A percentile compares a stretch with the other conserved stretches of the same genome.
Conservation (phyloP, 306 rosid species). For the Cucurbita pepo region DNA sequence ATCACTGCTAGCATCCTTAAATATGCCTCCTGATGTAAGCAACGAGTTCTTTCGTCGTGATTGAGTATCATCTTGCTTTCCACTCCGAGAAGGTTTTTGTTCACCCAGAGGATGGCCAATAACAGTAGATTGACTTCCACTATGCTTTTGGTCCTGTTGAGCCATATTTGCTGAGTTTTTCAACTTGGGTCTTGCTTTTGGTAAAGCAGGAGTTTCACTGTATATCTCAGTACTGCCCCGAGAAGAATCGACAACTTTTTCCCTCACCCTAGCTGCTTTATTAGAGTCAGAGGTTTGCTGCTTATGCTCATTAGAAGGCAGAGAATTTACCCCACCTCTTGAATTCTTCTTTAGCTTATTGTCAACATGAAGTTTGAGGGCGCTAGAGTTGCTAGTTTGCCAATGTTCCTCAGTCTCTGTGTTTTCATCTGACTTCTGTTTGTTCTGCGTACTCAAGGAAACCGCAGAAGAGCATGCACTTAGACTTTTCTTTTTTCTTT, state of each 20-base stretch:
- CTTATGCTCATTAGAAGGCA: conserved; percentile 19
- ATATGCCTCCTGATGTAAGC: conserved; percentile 30
- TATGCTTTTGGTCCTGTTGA: conserved; percentile 12
- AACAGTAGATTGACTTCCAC: conserved; percentile 4
- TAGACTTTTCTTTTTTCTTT: not conserved
- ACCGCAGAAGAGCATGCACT: conserved; percentile 1
- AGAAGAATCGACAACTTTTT: conserved; percentile 14
- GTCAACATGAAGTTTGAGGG: conserved; percentile 7
- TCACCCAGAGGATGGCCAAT: not conserved
- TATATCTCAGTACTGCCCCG: conserved; percentile 14
- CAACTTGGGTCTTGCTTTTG: conserved; percentile 6
- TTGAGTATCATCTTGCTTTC: conserved; percentile 14
- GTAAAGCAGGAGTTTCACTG: conserved; percentile 11
- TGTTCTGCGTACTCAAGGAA: conserved; percentile 4
- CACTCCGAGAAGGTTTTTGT: conserved; percentile 18
- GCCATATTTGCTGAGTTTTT: conserved; percentile 15
- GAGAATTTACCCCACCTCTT: conserved; percentile 15
- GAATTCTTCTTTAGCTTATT: conserved; percentile 20
- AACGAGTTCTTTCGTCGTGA: conserved; percentile 25
- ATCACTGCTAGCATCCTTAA: conserved; percentile 45
- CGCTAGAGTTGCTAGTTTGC: conserved; percentile 1
- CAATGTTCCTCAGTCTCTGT: not conserved
- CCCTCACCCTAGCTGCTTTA: conserved; percentile 19
- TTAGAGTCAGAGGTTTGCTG: conserved; percentile 16
- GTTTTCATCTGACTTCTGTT: not conserved